Base-by-base conservation (phyloP, 2,329 filamentous ascomycete genomes). In the Curvularia verruculosa region DNA sequence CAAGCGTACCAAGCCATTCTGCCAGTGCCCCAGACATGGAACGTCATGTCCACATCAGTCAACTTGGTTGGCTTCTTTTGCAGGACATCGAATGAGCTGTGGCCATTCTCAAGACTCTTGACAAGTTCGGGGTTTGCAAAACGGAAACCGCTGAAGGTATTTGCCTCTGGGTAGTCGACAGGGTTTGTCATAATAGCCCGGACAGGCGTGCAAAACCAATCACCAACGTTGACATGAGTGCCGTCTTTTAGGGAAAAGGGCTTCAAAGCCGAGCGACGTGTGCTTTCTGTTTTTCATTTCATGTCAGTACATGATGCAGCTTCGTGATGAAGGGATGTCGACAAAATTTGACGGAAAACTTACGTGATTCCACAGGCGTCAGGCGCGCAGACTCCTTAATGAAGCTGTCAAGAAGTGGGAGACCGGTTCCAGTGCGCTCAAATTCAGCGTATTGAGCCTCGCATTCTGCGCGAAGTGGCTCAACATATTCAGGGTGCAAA, bases 351-450 rank as follows among this genome's bases (percentile, higher is more conserved):
- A 3, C n/a, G n/a, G 18, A n/a, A 28, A 12, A 49, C 60, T 47
- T 56, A 65, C 63, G 46, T 13, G 59, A 61, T 23, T 66, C 63
- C 10, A 66, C 58, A 13, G 65, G 65, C 13, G 56, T 65, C 43
- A 66, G 26, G 12, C 65, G 56, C 3, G 61, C 56, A 39, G 59
- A 63, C 40, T 68, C 65, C 49, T 64, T 64, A 36, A 67, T 60
- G 19, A 67, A 68, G 45, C 63, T 66, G 34, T 68, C 65, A n/a
- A 68, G 54, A 6, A 66, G 59, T 1, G 65, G 65, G 8, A 68
- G 52, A 4, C 59, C 63, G 1, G 49, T 48, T 39, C 52, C 56
- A 21, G 34, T 46, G 49, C 36, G 54, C 46, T 64, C 63, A 23
- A 65, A 66, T 7, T 49, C 58, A n/a, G 55, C 47, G 28, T 63